These are phyloP conservation scores for Colletotrichum noveboracense DNA, from an alignment of 2,329 filamentous ascomycete species.

Conservation along the genomic window DNA sequence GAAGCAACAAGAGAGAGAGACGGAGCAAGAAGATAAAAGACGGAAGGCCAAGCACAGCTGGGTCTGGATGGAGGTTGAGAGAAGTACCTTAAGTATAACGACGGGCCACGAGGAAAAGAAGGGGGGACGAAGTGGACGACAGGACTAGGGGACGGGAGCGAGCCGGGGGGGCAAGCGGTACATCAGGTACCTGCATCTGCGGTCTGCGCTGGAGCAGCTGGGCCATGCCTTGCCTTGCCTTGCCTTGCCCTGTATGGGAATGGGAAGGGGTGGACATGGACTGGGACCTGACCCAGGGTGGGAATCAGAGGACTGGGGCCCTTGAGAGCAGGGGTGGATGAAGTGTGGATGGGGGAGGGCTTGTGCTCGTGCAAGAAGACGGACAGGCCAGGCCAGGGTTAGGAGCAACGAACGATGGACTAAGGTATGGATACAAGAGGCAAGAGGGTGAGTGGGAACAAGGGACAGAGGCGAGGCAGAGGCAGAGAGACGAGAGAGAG, in stretches of 20 bases:
- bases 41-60: constrained; percentile 18
- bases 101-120: constrained; percentile 11
- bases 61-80: constrained; percentile 7
- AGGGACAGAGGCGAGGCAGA: not conserved
- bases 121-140: not conserved
- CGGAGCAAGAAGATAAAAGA: constrained; percentile 19
- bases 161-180: not conserved
- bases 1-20: constrained; percentile 9
- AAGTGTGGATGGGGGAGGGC: not conserved
- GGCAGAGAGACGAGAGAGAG: not conserved
- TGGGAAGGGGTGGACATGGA: not conserved
- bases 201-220: not conserved
- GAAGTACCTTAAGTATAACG: constrained; percentile 20
- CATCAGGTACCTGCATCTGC: not conserved
- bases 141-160: constrained; percentile 7
- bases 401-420: not conserved
- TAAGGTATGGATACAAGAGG: not conserved
- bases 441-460: not conserved
- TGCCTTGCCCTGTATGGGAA: not conserved
- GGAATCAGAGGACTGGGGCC: not conserved
- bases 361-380: constrained; percentile 1
- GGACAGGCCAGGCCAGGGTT: not conserved
- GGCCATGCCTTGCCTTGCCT: not conserved
- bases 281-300: not conserved
- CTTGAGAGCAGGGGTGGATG: not conserved